These are phyloP conservation scores for Cladophialophora yegresii DNA, from an alignment of 2,329 filamentous ascomycete genomes.

Conservation along the genomic window DNA sequence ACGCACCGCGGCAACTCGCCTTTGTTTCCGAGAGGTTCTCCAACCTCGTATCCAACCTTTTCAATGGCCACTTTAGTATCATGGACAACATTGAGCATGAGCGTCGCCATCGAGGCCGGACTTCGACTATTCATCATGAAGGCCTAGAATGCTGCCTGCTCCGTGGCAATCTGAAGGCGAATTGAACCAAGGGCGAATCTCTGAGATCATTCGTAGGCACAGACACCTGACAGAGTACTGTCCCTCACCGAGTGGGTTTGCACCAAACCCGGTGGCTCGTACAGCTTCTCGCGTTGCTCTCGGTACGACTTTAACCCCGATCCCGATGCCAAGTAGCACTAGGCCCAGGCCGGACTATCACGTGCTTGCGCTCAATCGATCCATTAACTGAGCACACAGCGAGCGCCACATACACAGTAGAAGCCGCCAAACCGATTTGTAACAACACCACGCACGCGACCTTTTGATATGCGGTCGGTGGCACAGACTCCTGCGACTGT, in stretches of 20 bases:
- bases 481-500: conserved; percentile 20
- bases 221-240: no score
- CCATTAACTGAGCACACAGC: not conserved
- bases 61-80: not conserved
- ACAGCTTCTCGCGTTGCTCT: not conserved
- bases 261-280: no score
- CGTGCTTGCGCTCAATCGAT: not conserved
- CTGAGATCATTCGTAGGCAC: not conserved
- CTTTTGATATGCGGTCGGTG: conserved; percentile 17
- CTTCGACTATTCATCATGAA: not conserved
- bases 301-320: not conserved
- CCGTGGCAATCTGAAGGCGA: not conserved
- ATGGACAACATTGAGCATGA: not conserved
- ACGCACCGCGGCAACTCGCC: not conserved
- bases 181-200: not conserved
- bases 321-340: not conserved
- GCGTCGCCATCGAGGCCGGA: not conserved
- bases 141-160: not conserved
- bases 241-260: no score
- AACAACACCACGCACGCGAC: conserved; percentile 9
- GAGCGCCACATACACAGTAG: no score
- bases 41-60: not conserved
- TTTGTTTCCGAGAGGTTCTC: conserved; percentile 2
- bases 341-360: not conserved
- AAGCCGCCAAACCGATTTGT: not conserved